These are phyloP conservation scores for Candida awuae DNA, from an alignment of 805 yeast genomes.

Conservation along the genomic window DNA sequence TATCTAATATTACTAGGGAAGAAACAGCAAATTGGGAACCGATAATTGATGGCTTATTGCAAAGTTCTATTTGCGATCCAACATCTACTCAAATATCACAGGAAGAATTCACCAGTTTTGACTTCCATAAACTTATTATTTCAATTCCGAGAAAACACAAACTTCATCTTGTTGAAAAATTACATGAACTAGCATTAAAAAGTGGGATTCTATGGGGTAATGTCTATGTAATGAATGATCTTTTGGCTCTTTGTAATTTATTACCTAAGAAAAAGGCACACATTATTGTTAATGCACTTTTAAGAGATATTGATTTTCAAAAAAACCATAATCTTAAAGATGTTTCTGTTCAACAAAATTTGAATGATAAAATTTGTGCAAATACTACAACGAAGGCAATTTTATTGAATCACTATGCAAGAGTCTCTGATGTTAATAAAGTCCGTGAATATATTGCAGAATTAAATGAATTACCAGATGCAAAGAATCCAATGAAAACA, in stretches of 20 bases:
- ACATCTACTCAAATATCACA: conserved; percentile 12
- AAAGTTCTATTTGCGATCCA: conserved; percentile 13
- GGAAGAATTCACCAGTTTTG: conserved; percentile 30
- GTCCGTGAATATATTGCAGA: conserved; percentile 35
- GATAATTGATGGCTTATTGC: conserved; percentile 31
- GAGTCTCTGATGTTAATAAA: conserved; percentile 27
- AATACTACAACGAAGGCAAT: conserved; percentile 36
- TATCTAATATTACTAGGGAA: conserved; percentile 32
- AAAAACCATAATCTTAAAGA: not conserved
- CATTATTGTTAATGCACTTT: conserved; percentile 29
- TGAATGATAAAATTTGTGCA: conserved; percentile 21
- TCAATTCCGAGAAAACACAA: conserved; percentile 36
- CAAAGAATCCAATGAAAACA: conserved; percentile 12
- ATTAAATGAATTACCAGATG: conserved; percentile 9
- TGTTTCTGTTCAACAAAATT: not conserved
- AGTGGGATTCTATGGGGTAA: conserved; percentile 19
- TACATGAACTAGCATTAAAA: conserved; percentile 30
- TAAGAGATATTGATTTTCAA: conserved; percentile 19
- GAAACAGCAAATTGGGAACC: conserved; percentile 40
- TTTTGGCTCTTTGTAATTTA: conserved; percentile 28
- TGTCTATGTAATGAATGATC: conserved; percentile 29
- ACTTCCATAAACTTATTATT: conserved; percentile 31
- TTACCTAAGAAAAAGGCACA: conserved; percentile 16
- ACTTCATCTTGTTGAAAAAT: conserved; percentile 26
- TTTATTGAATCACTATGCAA: conserved; percentile 39